Evolutionary conservation across 805 yeast species (phyloP).

Genomic region (Lachancea sp.): DNA sequence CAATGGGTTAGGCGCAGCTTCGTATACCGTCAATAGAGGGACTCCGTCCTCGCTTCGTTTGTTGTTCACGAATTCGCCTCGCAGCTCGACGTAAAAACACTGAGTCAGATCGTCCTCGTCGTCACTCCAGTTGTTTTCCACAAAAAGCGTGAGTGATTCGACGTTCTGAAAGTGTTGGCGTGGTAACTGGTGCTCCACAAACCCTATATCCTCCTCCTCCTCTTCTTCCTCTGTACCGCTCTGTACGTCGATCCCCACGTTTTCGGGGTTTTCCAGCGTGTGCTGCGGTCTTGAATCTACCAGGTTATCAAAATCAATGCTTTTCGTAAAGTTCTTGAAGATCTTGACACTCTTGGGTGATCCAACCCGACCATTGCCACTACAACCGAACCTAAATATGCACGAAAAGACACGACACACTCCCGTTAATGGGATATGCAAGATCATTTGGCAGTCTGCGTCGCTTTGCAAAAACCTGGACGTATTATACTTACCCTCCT

Average conservation of each 20-base stretch:
- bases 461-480: slow-evolving; percentile 53
- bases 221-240: slow-evolving; percentile 27
- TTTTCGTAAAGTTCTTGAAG: slow-evolving; percentile 57
- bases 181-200: slow-evolving; percentile 79
- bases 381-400: slow-evolving; percentile 51
- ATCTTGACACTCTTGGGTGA: slow-evolving; percentile 68
- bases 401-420: slow-evolving; percentile 69
- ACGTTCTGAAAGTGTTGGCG: slow-evolving; percentile 68
- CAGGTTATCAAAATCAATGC: slow-evolving; percentile 67
- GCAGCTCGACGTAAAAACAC: slow-evolving; percentile 64
- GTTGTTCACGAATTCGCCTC: slow-evolving; percentile 55
- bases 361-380: slow-evolving; percentile 38
- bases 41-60: slow-evolving; percentile 13
- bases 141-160: slow-evolving; percentile 57
- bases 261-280: slow-evolving; percentile 55
- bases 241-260: slow-evolving; percentile 36
- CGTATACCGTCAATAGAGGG: slow-evolving; percentile 75
- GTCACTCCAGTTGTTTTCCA: slow-evolving; percentile 59
- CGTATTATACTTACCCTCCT: slow-evolving; percentile 43
- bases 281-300: slow-evolving; percentile 43
- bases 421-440: slow-evolving; percentile 76
- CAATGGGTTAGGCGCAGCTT: slow-evolving; percentile 86
- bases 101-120: slow-evolving; percentile 54
- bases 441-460: slow-evolving; percentile 72
- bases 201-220: slow-evolving; percentile 42